Percentiles rank a stretch among this genome's conserved stretches.
phyloP scores from a whole-genome alignment of 2,329 filamentous ascomycete species.

The Rhynchosporium agropyri region DNA sequence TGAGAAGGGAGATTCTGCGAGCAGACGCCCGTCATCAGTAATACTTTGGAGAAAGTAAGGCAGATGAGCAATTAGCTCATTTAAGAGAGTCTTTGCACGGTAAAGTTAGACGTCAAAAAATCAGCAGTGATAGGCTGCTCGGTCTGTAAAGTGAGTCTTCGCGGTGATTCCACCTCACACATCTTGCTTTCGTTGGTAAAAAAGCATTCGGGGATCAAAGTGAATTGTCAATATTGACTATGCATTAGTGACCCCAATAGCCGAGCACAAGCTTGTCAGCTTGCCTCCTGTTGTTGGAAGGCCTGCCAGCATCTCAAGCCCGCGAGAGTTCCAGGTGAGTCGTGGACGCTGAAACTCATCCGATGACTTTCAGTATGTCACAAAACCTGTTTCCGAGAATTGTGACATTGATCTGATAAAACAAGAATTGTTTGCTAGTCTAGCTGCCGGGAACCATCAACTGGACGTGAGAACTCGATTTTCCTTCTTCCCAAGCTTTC shows the following conservation, averaged over 20 bases:
- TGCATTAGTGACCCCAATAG: background rate
- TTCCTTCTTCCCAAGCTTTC: too few species aligned
- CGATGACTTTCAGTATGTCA: too few species aligned
- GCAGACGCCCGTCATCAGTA: background rate
- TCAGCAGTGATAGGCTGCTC: background rate
- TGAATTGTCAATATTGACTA: constrained; percentile 8
- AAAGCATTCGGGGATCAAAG: background rate
- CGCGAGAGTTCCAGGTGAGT: too few species aligned
- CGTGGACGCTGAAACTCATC: too few species aligned
- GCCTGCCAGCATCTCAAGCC: too few species aligned
- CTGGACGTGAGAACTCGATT: too few species aligned
- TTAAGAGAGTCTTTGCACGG: too few species aligned
- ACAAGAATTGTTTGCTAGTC: too few species aligned
- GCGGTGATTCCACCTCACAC: too few species aligned
- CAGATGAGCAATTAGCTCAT: background rate
- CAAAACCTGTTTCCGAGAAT: too few species aligned
- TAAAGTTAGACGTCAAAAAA: background rate
- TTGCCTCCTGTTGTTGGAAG: background rate
- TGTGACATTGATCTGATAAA: too few species aligned
- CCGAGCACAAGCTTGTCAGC: background rate
- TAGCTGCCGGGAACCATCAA: too few species aligned
- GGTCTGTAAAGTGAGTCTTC: background rate
- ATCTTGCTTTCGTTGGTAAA: background rate
- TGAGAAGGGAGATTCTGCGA: background rate
- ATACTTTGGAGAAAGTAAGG: background rate